A percentile compares a stretch with the other conserved stretches of the same genome.
Conservation (phyloP, 2,329 filamentous ascomycete genomes). For the Arthroderma sp. region DNA sequence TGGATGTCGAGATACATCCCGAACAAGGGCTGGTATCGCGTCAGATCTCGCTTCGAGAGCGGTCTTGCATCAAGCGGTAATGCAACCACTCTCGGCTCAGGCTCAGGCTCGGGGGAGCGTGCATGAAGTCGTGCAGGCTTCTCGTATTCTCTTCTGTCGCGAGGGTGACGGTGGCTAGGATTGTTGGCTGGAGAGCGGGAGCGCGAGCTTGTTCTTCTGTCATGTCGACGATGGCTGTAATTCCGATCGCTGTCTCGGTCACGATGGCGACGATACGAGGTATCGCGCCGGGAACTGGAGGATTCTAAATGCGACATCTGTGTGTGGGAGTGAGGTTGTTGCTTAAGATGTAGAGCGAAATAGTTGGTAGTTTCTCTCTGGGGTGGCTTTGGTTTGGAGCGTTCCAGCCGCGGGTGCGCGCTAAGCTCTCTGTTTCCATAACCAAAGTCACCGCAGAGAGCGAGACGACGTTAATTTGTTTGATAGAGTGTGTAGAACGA, state of each 20-base stretch:
- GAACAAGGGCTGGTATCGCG: conserved; percentile 56
- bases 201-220: conserved; percentile 5
- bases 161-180: conserved; percentile 25
- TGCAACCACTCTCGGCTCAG: conserved; percentile 15
- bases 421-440: no score
- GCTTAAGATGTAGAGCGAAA: no score
- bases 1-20: conserved; percentile 79
- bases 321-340: no score
- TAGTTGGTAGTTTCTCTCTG: no score
- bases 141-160: conserved; percentile 5
- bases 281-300: neutral
- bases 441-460: no score
- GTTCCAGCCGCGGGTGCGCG: no score
- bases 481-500: no score
- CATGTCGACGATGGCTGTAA: neutral
- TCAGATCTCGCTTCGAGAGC: conserved; percentile 57
- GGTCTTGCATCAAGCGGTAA: conserved; percentile 55
- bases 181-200: conserved; percentile 21
- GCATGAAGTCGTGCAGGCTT: conserved; percentile 3
- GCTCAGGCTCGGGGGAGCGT: conserved; percentile 2
- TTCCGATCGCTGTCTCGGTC: neutral
- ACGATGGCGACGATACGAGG: neutral
- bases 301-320: neutral
- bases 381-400: no score
- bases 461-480: no score